Base-by-base conservation (phyloP, 306 rosid species). In the Medicago lupulina region DNA sequence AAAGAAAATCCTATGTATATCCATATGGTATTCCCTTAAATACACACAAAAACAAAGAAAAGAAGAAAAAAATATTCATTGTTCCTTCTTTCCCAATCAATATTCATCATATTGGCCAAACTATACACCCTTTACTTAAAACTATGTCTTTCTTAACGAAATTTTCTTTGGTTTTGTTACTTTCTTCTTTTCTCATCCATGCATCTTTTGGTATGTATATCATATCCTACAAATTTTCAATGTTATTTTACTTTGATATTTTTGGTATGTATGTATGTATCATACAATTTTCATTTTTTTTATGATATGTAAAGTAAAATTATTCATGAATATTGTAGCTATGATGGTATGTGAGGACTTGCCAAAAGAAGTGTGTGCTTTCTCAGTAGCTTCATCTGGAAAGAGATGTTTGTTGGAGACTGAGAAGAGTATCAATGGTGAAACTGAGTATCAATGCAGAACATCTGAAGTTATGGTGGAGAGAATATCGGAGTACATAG, bases 381-480 rank as follows among this genome's bases (percentile, higher is more conserved):
- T 88, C 75, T 85, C 95, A 1, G 74, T 93, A 49, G 90, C 98
- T 0, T 88, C 98, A 0, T 88, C 98, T 0, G 95, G 96, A 28
- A 92, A 92, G 78, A 86, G 96, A 61, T 90, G 98, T 75, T 49
- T 83, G 76, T 73, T 90, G 54, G 98, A 92, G 87, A 90, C 96
- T 0, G 67, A 75, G 9, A 82, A 80, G 58, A 75, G 50, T 4
- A 81, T 74, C 0, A 82, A 86, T 3, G 96, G 94, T 2, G 79
- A 83, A 23, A 74, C 76, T 2, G 87, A 86, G 34, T 86, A 86
- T 60, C 89, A 87, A 43, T 92, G 98, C 83, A 25, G 90, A 78
- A 88, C 96, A 5, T 92, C 96, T 1, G 94, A 90, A 63, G 92
- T 90, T 25, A 79, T 88, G 62, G 94, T 87, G n/a, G 88, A 92